phyloP scores from a whole-genome alignment of 2,329 filamentous ascomycete genomes.

The Claviceps maximensis region DNA sequence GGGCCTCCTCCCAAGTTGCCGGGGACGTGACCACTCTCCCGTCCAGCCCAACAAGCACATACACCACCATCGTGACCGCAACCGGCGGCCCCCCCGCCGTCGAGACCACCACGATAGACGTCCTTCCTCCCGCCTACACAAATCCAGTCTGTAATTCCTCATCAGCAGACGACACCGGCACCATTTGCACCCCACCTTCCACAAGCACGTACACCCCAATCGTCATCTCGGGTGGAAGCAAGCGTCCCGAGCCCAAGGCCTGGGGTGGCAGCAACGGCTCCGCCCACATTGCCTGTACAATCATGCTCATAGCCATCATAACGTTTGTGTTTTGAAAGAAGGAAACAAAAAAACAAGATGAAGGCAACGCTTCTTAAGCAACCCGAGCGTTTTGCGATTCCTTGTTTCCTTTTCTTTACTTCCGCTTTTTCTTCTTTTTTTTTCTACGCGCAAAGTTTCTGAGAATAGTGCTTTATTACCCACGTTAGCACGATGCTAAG shows the following conservation, averaged over 20 bases:
- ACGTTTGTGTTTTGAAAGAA: slow-evolving; percentile 20
- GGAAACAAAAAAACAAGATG: neutral
- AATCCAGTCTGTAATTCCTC: slow-evolving; percentile 19
- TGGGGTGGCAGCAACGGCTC: slow-evolving; percentile 17
- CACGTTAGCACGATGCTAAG: no score
- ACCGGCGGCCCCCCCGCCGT: slow-evolving; percentile 16
- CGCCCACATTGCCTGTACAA: slow-evolving; percentile 20
- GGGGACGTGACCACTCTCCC: slow-evolving; percentile 12
- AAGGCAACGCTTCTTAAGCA: neutral
- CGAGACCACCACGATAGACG: slow-evolving; percentile 20
- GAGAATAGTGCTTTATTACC: no score
- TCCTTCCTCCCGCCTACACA: slow-evolving; percentile 11
- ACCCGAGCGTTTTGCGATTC: neutral
- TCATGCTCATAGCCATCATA: slow-evolving; percentile 23
- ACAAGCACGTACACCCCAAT: slow-evolving; percentile 13
- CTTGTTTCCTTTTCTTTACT: neutral
- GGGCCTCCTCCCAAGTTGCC: slow-evolving; percentile 10
- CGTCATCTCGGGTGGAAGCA: slow-evolving; percentile 20
- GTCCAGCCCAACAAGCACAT: slow-evolving; percentile 13
- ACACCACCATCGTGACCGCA: slow-evolving; percentile 19
- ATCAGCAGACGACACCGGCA: slow-evolving; percentile 9
- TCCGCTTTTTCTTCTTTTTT: neutral
- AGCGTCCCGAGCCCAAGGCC: slow-evolving; percentile 18
- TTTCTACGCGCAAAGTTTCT: no score
- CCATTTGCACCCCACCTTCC: slow-evolving; percentile 12